phyloP scores from a whole-genome alignment of 768 basidiomycete genomes.

The Collybia mongolica region DNA sequence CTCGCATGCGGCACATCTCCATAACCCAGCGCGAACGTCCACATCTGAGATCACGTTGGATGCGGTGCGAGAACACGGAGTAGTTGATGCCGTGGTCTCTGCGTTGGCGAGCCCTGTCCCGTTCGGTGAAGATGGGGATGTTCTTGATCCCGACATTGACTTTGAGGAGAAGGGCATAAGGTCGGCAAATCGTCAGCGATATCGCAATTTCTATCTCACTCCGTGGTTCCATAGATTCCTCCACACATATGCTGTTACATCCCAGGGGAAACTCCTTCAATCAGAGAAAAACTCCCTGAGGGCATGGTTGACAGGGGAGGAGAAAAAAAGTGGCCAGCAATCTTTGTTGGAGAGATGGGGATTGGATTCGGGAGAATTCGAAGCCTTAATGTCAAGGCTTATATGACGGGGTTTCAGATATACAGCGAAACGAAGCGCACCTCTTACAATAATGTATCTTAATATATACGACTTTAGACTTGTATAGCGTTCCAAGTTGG shows the following conservation, averaged over 20 bases:
- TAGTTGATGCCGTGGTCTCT: slow-evolving; percentile 51
- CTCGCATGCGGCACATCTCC: slow-evolving; percentile 66
- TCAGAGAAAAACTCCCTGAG: not conserved
- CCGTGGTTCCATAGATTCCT: slow-evolving; percentile 36
- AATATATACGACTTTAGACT: no score
- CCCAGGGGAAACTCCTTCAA: not conserved
- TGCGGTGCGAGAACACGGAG: slow-evolving; percentile 44
- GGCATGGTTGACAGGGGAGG: not conserved
- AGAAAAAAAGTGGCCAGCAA: not conserved
- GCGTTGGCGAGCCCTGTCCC: slow-evolving; percentile 58
- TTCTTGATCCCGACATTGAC: slow-evolving; percentile 52
- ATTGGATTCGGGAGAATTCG: not conserved
- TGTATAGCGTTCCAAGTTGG: no score
- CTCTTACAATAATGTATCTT: no score
- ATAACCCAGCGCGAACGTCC: slow-evolving; percentile 49
- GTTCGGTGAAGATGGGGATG: slow-evolving; percentile 67
- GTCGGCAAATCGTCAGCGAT: slow-evolving; percentile 27
- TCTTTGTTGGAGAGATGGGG: not conserved
- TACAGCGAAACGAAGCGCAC: no score
- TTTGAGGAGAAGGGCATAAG: slow-evolving; percentile 65
- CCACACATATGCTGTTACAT: slow-evolving; percentile 43
- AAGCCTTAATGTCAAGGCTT: not conserved
- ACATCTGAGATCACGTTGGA: slow-evolving; percentile 49
- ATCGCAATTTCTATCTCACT: not conserved
- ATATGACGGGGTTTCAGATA: not conserved